These are phyloP conservation scores for Usnea hakonensis DNA, from an alignment of 495 filamentous ascomycete genomes.

Conservation along the genomic window DNA sequence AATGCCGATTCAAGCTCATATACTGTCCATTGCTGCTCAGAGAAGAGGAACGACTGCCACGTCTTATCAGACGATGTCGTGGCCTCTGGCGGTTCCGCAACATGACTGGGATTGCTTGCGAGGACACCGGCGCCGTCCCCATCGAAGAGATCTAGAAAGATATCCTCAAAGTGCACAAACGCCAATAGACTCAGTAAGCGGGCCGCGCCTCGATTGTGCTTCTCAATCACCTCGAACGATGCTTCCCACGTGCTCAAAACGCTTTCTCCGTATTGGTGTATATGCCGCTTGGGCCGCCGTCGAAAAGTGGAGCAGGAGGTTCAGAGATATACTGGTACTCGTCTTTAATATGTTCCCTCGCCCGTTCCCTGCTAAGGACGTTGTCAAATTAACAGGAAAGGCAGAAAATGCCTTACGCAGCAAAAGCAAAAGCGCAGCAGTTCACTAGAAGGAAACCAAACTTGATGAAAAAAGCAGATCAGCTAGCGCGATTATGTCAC, in stretches of 20 bases:
- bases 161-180: background rate
- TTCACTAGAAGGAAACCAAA: no score
- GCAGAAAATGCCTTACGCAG: no score
- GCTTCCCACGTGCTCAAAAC: slow-evolving; percentile 11
- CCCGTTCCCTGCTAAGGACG: no score
- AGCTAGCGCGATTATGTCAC: no score
- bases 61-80: background rate
- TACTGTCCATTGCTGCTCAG: background rate
- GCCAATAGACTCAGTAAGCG: slow-evolving; percentile 1
- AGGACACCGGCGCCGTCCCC: background rate
- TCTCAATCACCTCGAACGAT: slow-evolving; percentile 3
- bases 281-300: slow-evolving; percentile 1
- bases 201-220: background rate
- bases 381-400: no score
- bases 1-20: slow-evolving; percentile 7
- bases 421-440: no score
- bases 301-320: background rate
- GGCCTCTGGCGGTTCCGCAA: background rate
- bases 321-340: no score
- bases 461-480: no score
- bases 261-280: slow-evolving; percentile 8
- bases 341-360: no score
- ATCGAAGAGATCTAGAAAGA: background rate
- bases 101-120: background rate
- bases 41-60: slow-evolving; percentile 2